Evolutionary conservation across 2,329 filamentous ascomycete genomes (phyloP), one percentile per base, ranked within the genome.

Genomic region (Aspergillus sp.): DNA sequence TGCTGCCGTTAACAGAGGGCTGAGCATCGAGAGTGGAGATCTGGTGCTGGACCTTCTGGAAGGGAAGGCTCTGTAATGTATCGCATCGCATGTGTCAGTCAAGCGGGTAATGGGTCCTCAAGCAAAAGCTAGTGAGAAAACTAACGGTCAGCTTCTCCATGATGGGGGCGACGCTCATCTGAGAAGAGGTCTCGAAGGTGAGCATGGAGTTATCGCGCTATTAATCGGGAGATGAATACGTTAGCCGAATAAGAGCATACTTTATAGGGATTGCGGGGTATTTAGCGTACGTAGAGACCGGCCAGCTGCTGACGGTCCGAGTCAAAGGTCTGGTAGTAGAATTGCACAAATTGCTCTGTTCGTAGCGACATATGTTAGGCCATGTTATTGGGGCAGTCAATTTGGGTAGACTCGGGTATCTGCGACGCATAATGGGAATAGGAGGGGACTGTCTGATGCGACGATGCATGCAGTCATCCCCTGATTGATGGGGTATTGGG

Each of bases 301-400:
- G 78, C 79, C 47, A 97, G 85, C 55, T 75, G 70, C 58, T 79
- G 79, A 72, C 92, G 89, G 79, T 93, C 84, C 63, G 74, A 65
- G 77, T 97, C 92, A 80, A 97, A 97, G 62, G 88, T 89, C 72
- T 89, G 83, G 85, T 97, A 97, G 87, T 97, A 98, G 84, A 89
- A 94, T 63, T 88, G 75, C 68, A 94, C 89, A 80, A 98, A 97
- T 80, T 96, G 86, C 77, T 89, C 93, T 97, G 74, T 72, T 61
- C 2, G 23, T 39, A 60, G 70, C 68, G 43, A 23, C 21, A 28
- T 1, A 30, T 58, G 61, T 74, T 54, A 72, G 72, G 47, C 43
- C 32, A 32, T 30, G 21, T 45, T 38, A 32, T 25, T n/a, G 25
- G 2, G 17, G 28, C 58, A 41, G 41, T 53, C 63, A 36, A 51